Conservation (phyloP, 805 yeast genomes). For the Jamesozyma piceae region DNA sequence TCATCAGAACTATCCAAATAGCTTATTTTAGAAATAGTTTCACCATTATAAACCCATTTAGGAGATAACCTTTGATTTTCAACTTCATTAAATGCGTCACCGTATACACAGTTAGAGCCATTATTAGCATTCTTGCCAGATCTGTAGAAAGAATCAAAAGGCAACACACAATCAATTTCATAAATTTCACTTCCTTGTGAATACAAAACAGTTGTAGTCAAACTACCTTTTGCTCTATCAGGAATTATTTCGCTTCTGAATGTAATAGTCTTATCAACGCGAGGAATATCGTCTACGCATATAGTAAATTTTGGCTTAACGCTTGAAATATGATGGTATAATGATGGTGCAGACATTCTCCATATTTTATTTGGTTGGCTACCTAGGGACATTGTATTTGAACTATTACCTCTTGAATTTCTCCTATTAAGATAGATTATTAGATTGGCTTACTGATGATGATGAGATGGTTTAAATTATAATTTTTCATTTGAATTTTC, state of each 20-base stretch:
- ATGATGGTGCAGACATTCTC: conserved; percentile 6
- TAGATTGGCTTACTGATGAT: too few species aligned
- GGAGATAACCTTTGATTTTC: conserved; percentile 14
- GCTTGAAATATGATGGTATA: conserved; percentile 28
- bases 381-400: neutral
- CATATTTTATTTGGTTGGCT: neutral
- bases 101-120: conserved; percentile 32
- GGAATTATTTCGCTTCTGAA: conserved; percentile 26
- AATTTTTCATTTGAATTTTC: too few species aligned
- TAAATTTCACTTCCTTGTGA: conserved; percentile 27
- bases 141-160: conserved; percentile 18
- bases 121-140: neutral
- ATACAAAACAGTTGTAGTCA: conserved; percentile 22
- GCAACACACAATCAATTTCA: conserved; percentile 25
- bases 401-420: neutral
- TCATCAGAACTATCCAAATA: conserved; percentile 30
- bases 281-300: conserved; percentile 18
- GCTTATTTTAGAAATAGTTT: conserved; percentile 22
- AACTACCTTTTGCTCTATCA: conserved; percentile 21
- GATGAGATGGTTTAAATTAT: too few species aligned
- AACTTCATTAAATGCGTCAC: conserved; percentile 56
- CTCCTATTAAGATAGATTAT: too few species aligned
- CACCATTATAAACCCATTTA: conserved; percentile 28
- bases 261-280: conserved; percentile 19
- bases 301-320: conserved; percentile 32